phyloP scores from a whole-genome alignment of 129 eudicot species.

The Lactuca saligna region DNA sequence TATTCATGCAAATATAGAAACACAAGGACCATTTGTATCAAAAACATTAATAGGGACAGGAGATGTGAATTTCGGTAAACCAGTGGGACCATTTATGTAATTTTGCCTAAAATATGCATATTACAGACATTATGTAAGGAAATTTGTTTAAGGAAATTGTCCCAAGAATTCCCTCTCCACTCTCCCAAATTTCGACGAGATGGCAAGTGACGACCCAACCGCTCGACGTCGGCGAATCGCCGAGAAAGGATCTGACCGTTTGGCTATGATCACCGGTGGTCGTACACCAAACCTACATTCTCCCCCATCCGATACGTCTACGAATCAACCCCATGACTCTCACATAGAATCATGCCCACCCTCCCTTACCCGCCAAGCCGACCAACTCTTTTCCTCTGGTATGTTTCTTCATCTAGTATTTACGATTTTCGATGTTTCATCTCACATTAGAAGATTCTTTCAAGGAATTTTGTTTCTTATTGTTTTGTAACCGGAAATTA shows the following conservation, averaged over 20 bases:
- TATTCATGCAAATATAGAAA: too few species aligned
- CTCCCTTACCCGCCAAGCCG: conserved; percentile 11
- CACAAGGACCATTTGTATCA: too few species aligned
- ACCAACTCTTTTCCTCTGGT: conserved; percentile 30
- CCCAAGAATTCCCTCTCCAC: background rate
- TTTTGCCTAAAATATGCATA: too few species aligned
- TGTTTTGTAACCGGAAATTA: background rate
- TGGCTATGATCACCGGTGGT: conserved; percentile 83
- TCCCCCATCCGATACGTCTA: background rate
- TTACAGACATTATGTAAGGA: background rate
- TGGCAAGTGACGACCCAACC: conserved; percentile 31
- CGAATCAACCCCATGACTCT: conserved; percentile 26
- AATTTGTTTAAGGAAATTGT: background rate
- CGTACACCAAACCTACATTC: conserved; percentile 38
- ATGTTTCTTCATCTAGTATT: background rate
- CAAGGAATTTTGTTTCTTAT: background rate
- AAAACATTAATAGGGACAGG: too few species aligned
- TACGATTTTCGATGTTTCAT: background rate
- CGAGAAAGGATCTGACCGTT: conserved; percentile 76
- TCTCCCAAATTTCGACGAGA: background rate
- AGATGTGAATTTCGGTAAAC: too few species aligned
- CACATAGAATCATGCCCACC: conserved; percentile 34
- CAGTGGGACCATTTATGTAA: too few species aligned
- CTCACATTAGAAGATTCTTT: background rate
- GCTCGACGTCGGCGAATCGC: conserved; percentile 75